Conservation (phyloP, 371 early-diverging fungal species). For the Mortierella sp. region DNA sequence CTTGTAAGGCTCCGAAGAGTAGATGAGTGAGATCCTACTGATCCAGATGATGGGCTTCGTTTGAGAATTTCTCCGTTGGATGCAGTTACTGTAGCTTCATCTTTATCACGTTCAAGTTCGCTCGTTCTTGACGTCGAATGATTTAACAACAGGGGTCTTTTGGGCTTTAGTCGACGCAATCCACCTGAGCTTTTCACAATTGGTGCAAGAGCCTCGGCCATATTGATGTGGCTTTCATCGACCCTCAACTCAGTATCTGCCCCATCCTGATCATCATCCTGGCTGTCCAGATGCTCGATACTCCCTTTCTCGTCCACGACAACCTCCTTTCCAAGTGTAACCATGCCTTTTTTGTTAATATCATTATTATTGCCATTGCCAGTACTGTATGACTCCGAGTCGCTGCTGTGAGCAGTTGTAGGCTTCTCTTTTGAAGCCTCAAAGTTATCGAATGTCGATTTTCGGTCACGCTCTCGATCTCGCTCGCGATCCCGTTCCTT, state of each 20-base stretch:
- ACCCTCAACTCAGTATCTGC: not conserved
- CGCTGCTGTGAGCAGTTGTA: conserved; percentile 6
- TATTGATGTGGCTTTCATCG: not conserved
- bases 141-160: conserved; percentile 25
- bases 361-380: not conserved
- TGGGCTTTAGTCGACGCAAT: conserved; percentile 35
- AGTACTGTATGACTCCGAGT: conserved; percentile 18
- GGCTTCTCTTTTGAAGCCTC: conserved; percentile 10
- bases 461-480: conserved; percentile 40
- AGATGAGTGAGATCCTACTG: conserved; percentile 17
- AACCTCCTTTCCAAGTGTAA: not conserved
- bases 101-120: conserved; percentile 10
- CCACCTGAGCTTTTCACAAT: conserved; percentile 6
- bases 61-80: conserved; percentile 3
- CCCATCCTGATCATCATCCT: not conserved
- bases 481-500: conserved; percentile 47
- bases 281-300: conserved; percentile 1
- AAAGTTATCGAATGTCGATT: conserved; percentile 25
- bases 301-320: conserved; percentile 11
- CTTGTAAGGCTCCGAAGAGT: conserved; percentile 41
- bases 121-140: not conserved
- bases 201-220: not conserved
- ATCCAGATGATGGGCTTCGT: conserved; percentile 17
- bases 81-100: not conserved
- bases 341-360: not conserved